Percentiles rank a stretch among this genome's conserved stretches.
Conservation (phyloP, 768 basidiomycete species). For the Cystofilobasidium capitatum region DNA sequence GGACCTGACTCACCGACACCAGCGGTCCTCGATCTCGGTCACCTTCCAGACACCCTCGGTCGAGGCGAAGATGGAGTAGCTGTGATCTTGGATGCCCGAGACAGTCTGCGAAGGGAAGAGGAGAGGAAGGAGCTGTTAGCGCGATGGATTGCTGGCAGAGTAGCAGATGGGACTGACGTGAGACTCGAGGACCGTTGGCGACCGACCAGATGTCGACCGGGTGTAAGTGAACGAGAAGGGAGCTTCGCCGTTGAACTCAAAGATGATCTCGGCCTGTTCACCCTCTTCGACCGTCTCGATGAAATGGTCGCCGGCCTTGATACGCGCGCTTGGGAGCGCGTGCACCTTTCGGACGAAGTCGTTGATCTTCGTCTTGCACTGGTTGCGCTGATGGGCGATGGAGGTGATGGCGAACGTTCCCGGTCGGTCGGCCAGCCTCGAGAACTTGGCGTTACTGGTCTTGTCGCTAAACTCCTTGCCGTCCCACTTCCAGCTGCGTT, state of each 20-base stretch:
- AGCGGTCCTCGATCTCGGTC: constrained; percentile 23
- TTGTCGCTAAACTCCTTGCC: constrained; percentile 63
- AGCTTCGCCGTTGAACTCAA: constrained; percentile 78
- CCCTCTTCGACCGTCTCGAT: constrained; percentile 87
- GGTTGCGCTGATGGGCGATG: constrained; percentile 81
- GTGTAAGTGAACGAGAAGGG: constrained; percentile 96
- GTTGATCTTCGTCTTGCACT: constrained; percentile 60
- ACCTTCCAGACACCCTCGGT: constrained; percentile 53
- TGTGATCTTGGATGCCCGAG: constrained; percentile 45
- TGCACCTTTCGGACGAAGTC: constrained; percentile 68
- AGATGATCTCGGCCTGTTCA: constrained; percentile 78
- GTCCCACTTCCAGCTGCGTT: constrained; percentile 64
- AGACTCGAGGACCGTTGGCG: constrained; percentile 35
- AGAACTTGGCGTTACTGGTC: constrained; percentile 70
- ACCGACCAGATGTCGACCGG: constrained; percentile 44
- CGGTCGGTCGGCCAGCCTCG: constrained; percentile 66
- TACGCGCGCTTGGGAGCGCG: constrained; percentile 74
- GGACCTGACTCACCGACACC: constrained; percentile 16
- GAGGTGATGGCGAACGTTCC: constrained; percentile 80
- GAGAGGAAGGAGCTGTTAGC: not conserved
- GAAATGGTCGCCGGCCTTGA: constrained; percentile 71
- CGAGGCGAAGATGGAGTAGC: constrained; percentile 86
- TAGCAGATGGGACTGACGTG: constrained; percentile 30
- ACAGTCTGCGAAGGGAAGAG: constrained; percentile 32
- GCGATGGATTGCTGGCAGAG: not conserved